A percentile compares a stretch with the other conserved stretches of the same genome.
phyloP scores from a whole-genome alignment of 164 flowering plant genomes.

The Tinospora cordifolia region DNA sequence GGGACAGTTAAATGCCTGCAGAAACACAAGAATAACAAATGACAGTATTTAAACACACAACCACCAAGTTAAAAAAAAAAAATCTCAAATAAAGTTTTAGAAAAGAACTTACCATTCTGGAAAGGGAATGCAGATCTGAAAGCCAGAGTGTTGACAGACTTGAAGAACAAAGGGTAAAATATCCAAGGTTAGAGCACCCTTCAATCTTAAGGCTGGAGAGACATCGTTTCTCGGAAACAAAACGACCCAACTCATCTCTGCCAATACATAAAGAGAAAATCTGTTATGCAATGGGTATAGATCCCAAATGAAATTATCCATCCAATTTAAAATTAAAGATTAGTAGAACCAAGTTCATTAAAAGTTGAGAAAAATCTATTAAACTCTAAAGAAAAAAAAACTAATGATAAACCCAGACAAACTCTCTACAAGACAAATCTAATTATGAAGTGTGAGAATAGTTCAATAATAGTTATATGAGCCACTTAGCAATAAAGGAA shows the following conservation, averaged over 20 bases:
- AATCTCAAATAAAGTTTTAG: background rate
- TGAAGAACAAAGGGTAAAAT: constrained; percentile 52
- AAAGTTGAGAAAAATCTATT: background rate
- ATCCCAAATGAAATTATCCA: background rate
- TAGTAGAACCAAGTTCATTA: background rate
- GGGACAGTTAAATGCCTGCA: constrained; percentile 79
- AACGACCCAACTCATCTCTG: constrained; percentile 89
- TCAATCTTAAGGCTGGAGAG: constrained; percentile 83
- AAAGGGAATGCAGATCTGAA: constrained; percentile 68
- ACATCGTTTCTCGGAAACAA: constrained; percentile 73
- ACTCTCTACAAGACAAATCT: background rate
- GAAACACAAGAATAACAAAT: constrained; percentile 1
- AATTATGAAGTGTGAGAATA: background rate
- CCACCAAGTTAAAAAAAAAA: background rate
- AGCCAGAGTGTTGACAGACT: constrained; percentile 85
- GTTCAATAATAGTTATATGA: background rate
- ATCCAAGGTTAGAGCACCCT: constrained; percentile 75
- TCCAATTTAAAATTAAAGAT: background rate
- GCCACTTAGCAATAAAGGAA: background rate
- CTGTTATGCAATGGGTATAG: background rate
- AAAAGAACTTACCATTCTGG: constrained; percentile 58
- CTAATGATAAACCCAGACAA: background rate
- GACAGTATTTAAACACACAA: background rate
- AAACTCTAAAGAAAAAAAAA: background rate
- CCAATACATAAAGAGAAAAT: constrained; percentile 12